Percentiles rank a stretch among this genome's conserved stretches.
These are phyloP conservation scores for Euphorbia tirucalli DNA, from an alignment of 345 rosid genomes.

Conservation along the genomic window DNA sequence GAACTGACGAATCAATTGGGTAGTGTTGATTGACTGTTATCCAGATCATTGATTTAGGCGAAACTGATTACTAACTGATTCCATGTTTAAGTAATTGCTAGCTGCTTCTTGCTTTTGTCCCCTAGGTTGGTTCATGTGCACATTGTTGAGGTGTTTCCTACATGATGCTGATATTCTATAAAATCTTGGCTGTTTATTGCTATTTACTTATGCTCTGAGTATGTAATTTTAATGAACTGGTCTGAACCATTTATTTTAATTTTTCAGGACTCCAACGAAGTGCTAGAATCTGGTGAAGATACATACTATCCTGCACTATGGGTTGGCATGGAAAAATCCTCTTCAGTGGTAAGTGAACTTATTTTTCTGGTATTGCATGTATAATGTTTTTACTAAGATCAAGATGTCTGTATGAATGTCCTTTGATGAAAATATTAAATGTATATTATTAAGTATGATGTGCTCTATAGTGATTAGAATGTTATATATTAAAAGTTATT, in stretches of 20 bases:
- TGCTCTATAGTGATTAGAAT: too few relatives aligned
- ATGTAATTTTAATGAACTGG: background rate
- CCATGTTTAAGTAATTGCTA: background rate
- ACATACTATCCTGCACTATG: slow-evolving; percentile 79
- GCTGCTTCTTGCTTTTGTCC: background rate
- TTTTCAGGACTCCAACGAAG: slow-evolving; percentile 61
- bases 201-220: slow-evolving; percentile 1
- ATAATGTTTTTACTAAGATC: background rate
- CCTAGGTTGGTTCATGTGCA: background rate
- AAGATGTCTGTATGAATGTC: background rate
- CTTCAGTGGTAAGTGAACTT: slow-evolving; percentile 59
- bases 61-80: background rate
- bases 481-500: too few relatives aligned
- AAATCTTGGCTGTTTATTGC: background rate
- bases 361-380: slow-evolving; percentile 2
- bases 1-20: background rate
- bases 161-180: background rate
- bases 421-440: background rate
- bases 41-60: background rate
- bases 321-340: slow-evolving; percentile 59
- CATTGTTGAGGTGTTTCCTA: slow-evolving; percentile 1
- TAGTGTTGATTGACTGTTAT: background rate
- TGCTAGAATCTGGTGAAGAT: slow-evolving; percentile 75
- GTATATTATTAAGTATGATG: too few relatives aligned
- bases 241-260: slow-evolving; percentile 20